These are phyloP conservation scores for Selenicereus undatus DNA, from an alignment of 148 eudicot genomes.

Conservation along the genomic window DNA sequence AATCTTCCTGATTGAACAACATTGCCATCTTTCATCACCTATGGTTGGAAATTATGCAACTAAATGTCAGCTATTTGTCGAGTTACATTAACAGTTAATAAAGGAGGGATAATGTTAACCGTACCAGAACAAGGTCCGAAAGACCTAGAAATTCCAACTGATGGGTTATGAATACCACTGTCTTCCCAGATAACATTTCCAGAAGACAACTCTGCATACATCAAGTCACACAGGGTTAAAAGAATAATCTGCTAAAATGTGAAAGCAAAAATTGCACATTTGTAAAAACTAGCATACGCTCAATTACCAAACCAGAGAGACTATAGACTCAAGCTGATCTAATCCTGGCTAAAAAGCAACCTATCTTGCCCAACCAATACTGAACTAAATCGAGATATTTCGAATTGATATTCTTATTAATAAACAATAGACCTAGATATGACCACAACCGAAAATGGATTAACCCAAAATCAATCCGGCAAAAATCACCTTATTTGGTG, in stretches of 20 bases:
- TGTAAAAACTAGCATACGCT: neutral
- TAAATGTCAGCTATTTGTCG: neutral
- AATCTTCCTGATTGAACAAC: constrained; percentile 68
- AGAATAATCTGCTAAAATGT: neutral
- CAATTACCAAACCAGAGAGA: neutral
- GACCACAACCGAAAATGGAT: too few species aligned
- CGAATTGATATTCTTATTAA: neutral
- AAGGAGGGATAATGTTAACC: neutral
- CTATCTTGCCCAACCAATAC: neutral
- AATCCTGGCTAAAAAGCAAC: neutral
- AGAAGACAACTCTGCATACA: constrained; percentile 59
- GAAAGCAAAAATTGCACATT: neutral
- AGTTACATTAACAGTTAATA: neutral
- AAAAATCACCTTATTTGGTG: too few species aligned
- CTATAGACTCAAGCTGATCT: neutral
- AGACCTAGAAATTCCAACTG: constrained; percentile 79
- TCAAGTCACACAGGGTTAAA: neutral
- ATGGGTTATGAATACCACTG: constrained; percentile 79
- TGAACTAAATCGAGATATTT: neutral
- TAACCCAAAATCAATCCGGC: too few species aligned
- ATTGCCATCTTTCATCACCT: constrained; percentile 89
- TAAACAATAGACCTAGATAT: too few species aligned
- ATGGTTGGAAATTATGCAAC: neutral
- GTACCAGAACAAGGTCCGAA: constrained; percentile 87
- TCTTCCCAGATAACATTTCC: constrained; percentile 55